Base-by-base conservation (phyloP, 805 yeast species). In the Hanseniaspora meyeri region DNA sequence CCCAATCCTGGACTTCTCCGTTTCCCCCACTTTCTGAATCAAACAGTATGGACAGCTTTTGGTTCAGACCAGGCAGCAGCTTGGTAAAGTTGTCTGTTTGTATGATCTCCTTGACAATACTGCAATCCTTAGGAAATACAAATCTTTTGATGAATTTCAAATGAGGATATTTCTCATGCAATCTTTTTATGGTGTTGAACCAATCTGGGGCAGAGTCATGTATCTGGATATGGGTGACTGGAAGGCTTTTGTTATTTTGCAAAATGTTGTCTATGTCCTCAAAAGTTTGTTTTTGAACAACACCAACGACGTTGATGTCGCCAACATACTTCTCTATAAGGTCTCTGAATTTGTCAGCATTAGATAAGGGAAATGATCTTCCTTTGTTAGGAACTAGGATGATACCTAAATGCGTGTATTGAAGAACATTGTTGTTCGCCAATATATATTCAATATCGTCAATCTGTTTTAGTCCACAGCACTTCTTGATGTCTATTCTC, bases 1-100 rank as follows among this genome's bases (percentile, higher is more conserved):
- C 64, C 97, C 97, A 91, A 14, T 55, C 55, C 17, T 89, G 77
- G n/a, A 72, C 63, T 55, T 79, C 78, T 6, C 98, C 98, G 61
- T 88, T 93, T 1, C 98, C 98, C 11, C 98, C 98, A 1, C 76
- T 76, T 63, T 87, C 96, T 1, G 95, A 83, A 65, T 93, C 98
- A 19, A 91, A 72, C 49, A 93, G 72, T 1, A 89, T 80, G 4
- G 83, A 60, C 11, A 77, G 62, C 55, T 83, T 82, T 0, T n/a
- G 3, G 11, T 27, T 27, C 39, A 52, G 32, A 16, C 73, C 70
- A 4, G 36, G 45, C 4, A 55, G 7, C 8, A 46, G 45, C 7
- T 51, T 50, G 5, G 45, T 49, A 12, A 45, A 32, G 12, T 68
- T 65, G 3, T 64, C 60, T 4, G 65, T 55, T 10, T 61, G 57